Base-by-base conservation (phyloP, 1,284 basidiomycete genomes). In the Cutaneotrichosporon cyanovorans region DNA sequence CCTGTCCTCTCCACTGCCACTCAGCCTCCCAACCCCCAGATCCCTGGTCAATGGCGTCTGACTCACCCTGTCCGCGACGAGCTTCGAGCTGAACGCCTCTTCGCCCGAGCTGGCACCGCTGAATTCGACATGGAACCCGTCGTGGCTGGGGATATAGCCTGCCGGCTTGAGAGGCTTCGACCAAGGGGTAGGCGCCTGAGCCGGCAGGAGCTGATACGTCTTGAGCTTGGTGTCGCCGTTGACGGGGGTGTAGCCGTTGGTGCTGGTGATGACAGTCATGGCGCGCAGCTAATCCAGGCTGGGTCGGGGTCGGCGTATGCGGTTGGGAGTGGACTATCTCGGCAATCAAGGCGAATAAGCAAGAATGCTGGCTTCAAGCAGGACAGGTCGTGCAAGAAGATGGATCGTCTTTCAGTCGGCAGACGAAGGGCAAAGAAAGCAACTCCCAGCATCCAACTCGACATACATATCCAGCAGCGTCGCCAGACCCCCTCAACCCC, bases 71-170 rank as follows among this genome's bases (percentile, higher is more conserved):
- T 58, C 51, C 36, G 67, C 69, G 6, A 70, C 57, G 14, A 70
- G 53, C 34, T 60, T 63, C 51, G 65, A 68, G 5, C 62, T 56
- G 46, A 47, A 71, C 14, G 55, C 55, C 55, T 72, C 69, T 33
- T 62, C 57, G 21, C 49, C 51, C 10, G 46, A 50, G 28, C 34
- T 46, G 23, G 51, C 54, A 10, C 42, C 43, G 21, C 54, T 55
- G 45, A 71, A 62, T 21, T 61, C 63, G 41, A 72, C 69, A 35
- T 51, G 51, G 55, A 71, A 65, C 4, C 58, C 62, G 2, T 63
- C 54, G 52, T 72, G 69, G 5, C 67, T 65, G 21, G 69, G 62
- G 18, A 33, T 42, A 55, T 72, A 72, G 3, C 58, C 57, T 51
- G 61, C 63, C 6, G 65, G 62, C 40, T 58, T 61, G 20, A 58